Conservation (phyloP, 2,329 filamentous ascomycete genomes). For the Fusarium subtropicale region DNA sequence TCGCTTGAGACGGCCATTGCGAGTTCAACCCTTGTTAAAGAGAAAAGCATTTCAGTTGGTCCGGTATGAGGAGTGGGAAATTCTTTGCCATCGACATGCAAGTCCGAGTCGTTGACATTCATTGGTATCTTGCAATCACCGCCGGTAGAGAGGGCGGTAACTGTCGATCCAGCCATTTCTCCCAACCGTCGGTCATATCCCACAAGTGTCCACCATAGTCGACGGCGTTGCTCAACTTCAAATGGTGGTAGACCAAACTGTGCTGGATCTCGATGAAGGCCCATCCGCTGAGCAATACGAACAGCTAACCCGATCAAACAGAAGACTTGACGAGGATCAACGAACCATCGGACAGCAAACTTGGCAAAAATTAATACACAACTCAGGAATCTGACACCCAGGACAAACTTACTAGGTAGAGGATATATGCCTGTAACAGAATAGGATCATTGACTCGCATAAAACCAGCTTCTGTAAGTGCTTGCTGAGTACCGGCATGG, state of each 20-base stretch:
- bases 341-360: conserved; percentile 64
- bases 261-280: conserved; percentile 72
- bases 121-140: conserved; percentile 68
- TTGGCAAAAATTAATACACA: conserved; percentile 27
- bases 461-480: conserved; percentile 74
- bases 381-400: neutral
- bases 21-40: conserved; percentile 67
- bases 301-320: conserved; percentile 72
- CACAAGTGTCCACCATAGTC: conserved; percentile 79
- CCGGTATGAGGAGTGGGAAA: conserved; percentile 61
- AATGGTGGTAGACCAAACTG: conserved; percentile 66
- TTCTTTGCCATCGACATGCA: conserved; percentile 68
- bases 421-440: conserved; percentile 73
- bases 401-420: conserved; percentile 69
- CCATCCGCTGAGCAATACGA: conserved; percentile 75
- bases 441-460: conserved; percentile 74
- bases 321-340: conserved; percentile 65
- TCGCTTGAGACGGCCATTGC: conserved; percentile 65
- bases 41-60: conserved; percentile 71
- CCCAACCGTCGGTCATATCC: conserved; percentile 76
- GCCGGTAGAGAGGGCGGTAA: conserved; percentile 66
- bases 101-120: conserved; percentile 71
- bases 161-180: conserved; percentile 71
- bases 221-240: conserved; percentile 76
- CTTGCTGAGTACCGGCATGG: conserved; percentile 70